These are phyloP conservation scores for Thinopyrum elongatum DNA, from an alignment of 176 grass and related monocot species.

Conservation along the genomic window DNA sequence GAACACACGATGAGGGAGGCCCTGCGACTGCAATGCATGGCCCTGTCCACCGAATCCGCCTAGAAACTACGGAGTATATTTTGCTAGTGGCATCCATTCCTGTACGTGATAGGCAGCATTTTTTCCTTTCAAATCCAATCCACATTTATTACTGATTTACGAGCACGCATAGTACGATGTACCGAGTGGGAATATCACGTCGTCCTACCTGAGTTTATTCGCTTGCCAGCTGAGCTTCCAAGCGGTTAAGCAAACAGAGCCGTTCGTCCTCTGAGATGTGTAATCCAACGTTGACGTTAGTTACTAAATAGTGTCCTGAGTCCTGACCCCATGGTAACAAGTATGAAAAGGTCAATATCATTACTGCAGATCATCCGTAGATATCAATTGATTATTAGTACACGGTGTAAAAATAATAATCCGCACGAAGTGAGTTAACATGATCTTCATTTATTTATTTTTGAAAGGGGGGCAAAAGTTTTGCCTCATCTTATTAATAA, in stretches of 20 bases:
- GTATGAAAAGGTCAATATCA: background rate
- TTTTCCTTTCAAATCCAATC: background rate
- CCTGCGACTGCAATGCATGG: too few species aligned
- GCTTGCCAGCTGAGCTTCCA: background rate
- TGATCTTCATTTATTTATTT: background rate
- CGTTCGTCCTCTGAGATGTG: background rate
- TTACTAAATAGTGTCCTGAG: too few species aligned
- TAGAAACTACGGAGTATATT: too few species aligned
- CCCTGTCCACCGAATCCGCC: too few species aligned
- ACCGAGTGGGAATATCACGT: background rate
- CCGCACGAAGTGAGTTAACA: background rate
- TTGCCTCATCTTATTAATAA: too few species aligned
- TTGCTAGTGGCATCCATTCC: too few species aligned
- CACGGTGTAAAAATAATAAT: background rate
- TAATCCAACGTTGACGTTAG: too few species aligned
- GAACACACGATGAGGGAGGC: too few species aligned
- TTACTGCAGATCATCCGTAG: background rate
- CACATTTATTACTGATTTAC: background rate
- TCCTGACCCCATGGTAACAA: too few species aligned
- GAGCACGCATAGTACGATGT: background rate
- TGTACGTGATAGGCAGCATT: too few species aligned
- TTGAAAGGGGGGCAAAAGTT: too few species aligned
- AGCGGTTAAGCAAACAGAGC: background rate
- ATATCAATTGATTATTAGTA: background rate
- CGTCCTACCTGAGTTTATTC: constrained; percentile 12